Evolutionary conservation across 148 eudicot species (phyloP).

Genomic region (Rhododendron mucronatum): DNA sequence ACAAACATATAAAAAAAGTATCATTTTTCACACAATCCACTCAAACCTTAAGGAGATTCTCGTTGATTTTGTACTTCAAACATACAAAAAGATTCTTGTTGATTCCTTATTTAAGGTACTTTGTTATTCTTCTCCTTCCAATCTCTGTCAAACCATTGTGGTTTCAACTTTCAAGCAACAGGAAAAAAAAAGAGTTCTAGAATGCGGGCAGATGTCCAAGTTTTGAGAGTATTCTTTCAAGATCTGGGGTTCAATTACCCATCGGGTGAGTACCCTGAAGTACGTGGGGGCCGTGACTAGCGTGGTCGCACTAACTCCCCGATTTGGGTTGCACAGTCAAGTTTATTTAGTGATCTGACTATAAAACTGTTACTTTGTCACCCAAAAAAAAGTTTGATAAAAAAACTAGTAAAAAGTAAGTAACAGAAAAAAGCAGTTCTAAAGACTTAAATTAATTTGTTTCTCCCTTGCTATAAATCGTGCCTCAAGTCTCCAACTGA

Average conservation of each 20-base stretch:
- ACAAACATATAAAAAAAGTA: neutral
- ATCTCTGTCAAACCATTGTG: neutral
- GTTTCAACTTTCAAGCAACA: neutral
- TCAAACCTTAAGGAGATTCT: neutral
- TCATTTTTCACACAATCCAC: neutral
- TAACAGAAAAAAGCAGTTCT: neutral
- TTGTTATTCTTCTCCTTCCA: neutral
- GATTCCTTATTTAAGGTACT: neutral
- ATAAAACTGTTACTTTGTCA: rapidly evolving
- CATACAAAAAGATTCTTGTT: neutral
- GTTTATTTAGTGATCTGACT: too few relatives aligned
- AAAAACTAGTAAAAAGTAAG: too few relatives aligned
- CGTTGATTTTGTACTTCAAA: neutral
- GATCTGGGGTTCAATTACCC: rapidly evolving
- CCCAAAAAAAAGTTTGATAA: too few relatives aligned
- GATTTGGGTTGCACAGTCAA: too few relatives aligned
- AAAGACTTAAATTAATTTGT: neutral
- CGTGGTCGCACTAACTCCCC: too few relatives aligned
- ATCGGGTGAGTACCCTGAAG: too few relatives aligned
- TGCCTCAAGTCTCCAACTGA: neutral
- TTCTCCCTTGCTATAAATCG: neutral
- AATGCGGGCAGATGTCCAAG: neutral
- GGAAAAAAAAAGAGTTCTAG: neutral
- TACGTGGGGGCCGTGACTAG: too few relatives aligned
- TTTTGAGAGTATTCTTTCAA: too few relatives aligned